Evolutionary conservation across 495 filamentous ascomycete genomes (phyloP), one percentile per base, ranked within the genome.

Genomic region (Talaromyces trachyspermus): DNA sequence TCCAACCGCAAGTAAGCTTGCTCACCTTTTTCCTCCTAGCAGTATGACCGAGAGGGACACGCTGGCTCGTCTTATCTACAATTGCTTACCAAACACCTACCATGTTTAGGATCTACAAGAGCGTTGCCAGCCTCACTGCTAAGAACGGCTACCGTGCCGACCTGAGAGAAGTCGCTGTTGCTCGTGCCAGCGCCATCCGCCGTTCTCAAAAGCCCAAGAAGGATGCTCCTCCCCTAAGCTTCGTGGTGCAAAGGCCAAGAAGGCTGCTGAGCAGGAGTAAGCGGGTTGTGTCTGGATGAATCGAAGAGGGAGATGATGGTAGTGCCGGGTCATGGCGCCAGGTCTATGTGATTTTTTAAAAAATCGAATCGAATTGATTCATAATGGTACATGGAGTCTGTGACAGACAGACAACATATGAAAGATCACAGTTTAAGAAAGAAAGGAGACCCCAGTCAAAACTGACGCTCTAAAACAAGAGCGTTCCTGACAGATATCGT

Each of bases 151-250:
- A 92, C 79, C 83, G 92, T 62, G 64, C 83, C 57, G 92, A 98
- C 63, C 77, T 98, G 65, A 86, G 89, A 53, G 76, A 82, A 59
- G 83, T 81, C 55, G 89, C 89, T 53, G 84, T 97, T 62, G 76
- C 90, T 64, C 87, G 92, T 57, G 91, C 85, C 55, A 88, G 83
- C 64, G 87, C 88, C 58, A 78, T 97, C 73, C 86, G 85, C 64
- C 69, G 75, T 54, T 84, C 84, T 47, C 86, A 95, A 77, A 72
- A 74, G 59, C 64, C 81, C 47, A 80, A 83, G 72, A 95, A 95
- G 81, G 79, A 84, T 15, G 61, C 70, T 46, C 78, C 81, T 54
- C 77, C 66, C 55, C 60, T 53, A 95, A 95, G 82, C 70, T 72
- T 53, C 77, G 92, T 54, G 91, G 92, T 37, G 70, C 74, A 19